Evolutionary conservation across 257 asterid species (phyloP), one percentile per base, ranked within the genome.

Genomic region (Solanum bukasovii): DNA sequence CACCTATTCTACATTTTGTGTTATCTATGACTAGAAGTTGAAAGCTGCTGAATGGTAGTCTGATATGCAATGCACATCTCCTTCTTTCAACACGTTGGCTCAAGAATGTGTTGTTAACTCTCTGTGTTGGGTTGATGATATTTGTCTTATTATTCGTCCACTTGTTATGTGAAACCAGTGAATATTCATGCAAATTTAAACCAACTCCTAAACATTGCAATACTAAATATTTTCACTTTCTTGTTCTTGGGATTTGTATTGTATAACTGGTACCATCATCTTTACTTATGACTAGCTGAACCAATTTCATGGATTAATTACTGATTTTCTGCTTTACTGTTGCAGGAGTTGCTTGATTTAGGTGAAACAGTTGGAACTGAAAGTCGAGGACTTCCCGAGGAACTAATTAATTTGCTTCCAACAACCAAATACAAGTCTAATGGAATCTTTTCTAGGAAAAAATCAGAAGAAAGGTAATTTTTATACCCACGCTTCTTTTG

Each of bases 291-390:
- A 23, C 18, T 0, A 38, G 59, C 84, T 77, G 84, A 77, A 38
- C 20, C 13, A 3, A 42, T 42, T 42, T 40, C 13, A 25, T 25
- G 31, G 13, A 13, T 78, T 78, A 42, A 7, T 13, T 77, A 77
- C 44, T 68, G 31, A 44, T 31, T 68, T 86, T 86, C 71, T 49
- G 1, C 59, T 44, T 46, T 71, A 86, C 42, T 71, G 65, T 44
- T 88, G 84, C 86, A 96, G 98, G 98, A 96, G 91, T 92, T 96
- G 78, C 99, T 95, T 90, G 99, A 95, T 87, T 94, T 96, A 84
- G 98, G 99, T 2, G 99, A 96, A 91, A 90, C 96, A 23, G 94
- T 96, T 90, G 99, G 99, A 89, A 93, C 94, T 89, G 96, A 95
- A 93, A 94, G 92, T 90, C 94, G 96, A 88, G 99, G 99, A 73